phyloP scores from a whole-genome alignment of 2,329 filamentous ascomycete genomes.

The Alternaria sp. region DNA sequence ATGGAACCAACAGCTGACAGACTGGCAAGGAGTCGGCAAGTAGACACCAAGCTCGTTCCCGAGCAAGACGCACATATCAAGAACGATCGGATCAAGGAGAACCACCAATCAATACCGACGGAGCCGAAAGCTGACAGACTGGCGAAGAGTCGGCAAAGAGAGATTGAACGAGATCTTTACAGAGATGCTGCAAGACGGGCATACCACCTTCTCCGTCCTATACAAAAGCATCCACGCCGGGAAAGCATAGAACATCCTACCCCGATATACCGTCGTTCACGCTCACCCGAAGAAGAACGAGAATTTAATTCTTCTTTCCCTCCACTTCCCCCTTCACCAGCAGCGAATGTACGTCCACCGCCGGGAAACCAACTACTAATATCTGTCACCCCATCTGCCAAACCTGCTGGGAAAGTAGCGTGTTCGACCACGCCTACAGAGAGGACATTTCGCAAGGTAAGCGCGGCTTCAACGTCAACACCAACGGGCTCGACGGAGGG shows the following conservation, averaged over 20 bases:
- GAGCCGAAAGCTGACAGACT: neutral
- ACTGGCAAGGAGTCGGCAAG: no score
- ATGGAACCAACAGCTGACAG: no score
- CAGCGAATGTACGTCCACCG: neutral
- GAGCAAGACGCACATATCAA: no score
- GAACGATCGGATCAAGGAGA: no score
- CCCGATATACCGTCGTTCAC: neutral
- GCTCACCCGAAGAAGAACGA: neutral
- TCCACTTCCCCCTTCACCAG: neutral
- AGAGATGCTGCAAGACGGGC: neutral
- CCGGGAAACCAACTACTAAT: neutral
- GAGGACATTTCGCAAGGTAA: neutral
- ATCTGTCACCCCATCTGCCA: neutral
- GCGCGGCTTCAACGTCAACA: neutral
- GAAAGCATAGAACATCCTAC: neutral
- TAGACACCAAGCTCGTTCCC: no score
- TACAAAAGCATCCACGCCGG: neutral
- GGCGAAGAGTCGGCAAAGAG: neutral
- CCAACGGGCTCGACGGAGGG: neutral
- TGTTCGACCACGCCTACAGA: neutral
- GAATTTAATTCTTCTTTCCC: neutral
- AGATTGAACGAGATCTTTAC: neutral
- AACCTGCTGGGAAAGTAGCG: accelerated
- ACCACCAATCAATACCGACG: accelerated
- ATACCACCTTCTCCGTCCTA: accelerated